Conservation (phyloP, 495 filamentous ascomycete species). For the Hypoxylon fragiforme region DNA sequence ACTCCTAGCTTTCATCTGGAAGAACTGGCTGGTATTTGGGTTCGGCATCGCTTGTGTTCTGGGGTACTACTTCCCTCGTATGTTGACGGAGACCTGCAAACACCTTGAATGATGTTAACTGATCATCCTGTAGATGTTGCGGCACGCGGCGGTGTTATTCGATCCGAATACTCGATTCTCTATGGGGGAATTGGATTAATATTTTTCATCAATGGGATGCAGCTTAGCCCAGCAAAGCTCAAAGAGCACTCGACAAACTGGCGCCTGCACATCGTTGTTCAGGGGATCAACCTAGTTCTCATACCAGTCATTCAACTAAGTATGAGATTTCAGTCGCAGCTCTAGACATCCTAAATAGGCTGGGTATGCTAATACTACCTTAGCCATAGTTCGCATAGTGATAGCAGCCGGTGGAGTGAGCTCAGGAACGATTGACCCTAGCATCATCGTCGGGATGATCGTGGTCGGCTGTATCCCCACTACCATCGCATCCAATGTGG, state of each 20-base stretch:
- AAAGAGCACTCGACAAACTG: slow-evolving; percentile 54
- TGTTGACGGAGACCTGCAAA: slow-evolving; percentile 12
- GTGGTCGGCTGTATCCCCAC: slow-evolving; percentile 61
- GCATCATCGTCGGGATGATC: slow-evolving; percentile 58
- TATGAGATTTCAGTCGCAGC: slow-evolving; percentile 10
- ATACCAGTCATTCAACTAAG: slow-evolving; percentile 49
- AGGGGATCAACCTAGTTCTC: slow-evolving; percentile 54
- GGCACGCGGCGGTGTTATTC: slow-evolving; percentile 56
- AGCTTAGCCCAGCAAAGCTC: slow-evolving; percentile 56
- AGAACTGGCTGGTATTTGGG: slow-evolving; percentile 61
- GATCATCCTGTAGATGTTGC: slow-evolving; percentile 48
- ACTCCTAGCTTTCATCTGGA: slow-evolving; percentile 45
- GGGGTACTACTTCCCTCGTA: slow-evolving; percentile 55
- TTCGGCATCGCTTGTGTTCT: slow-evolving; percentile 55
- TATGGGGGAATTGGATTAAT: slow-evolving; percentile 58
- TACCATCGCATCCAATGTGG: slow-evolving; percentile 61
- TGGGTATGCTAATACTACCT: slow-evolving; percentile 25
- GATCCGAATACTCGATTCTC: slow-evolving; percentile 57
- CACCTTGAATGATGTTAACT: too few relatives aligned
- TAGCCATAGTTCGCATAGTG: slow-evolving; percentile 52
- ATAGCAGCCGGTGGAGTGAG: slow-evolving; percentile 48
- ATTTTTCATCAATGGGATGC: slow-evolving; percentile 59
- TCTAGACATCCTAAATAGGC: background rate
- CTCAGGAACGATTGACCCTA: slow-evolving; percentile 48
- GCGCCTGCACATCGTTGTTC: slow-evolving; percentile 57